Conservation (phyloP, 768 basidiomycete species). For the Sutorius australiensis region DNA sequence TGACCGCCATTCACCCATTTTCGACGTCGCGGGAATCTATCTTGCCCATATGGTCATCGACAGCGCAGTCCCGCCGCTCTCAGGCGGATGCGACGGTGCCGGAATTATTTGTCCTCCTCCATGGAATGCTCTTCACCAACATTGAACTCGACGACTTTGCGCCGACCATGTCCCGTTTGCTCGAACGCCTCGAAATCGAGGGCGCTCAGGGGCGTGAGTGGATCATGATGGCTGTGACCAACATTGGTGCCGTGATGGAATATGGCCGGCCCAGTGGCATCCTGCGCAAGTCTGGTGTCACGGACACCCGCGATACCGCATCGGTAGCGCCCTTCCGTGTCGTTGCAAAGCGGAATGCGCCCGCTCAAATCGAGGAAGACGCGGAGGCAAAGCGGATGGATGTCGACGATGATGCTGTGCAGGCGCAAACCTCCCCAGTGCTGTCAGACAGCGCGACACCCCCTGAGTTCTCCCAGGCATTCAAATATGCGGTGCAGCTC, state of each 20-base stretch:
- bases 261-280: conserved; percentile 77
- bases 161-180: conserved; percentile 74
- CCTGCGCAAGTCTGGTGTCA: conserved; percentile 58
- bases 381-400: conserved; percentile 59
- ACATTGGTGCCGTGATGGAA: conserved; percentile 78
- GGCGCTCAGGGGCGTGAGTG: conserved; percentile 82
- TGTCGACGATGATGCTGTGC: conserved; percentile 48
- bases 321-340: conserved; percentile 41
- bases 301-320: conserved; percentile 37
- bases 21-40: conserved; percentile 85
- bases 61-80: conserved; percentile 59
- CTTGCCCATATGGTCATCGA: conserved; percentile 79
- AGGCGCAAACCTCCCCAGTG: conserved; percentile 23
- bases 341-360: conserved; percentile 45
- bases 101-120: conserved; percentile 87
- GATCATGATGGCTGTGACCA: conserved; percentile 94
- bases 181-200: conserved; percentile 83
- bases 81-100: conserved; percentile 68
- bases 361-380: conserved; percentile 31
- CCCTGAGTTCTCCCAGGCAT: conserved; percentile 55
- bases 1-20: conserved; percentile 90
- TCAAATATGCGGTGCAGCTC: conserved; percentile 74
- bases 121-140: conserved; percentile 96
- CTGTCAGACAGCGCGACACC: conserved; percentile 33
- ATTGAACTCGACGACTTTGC: conserved; percentile 92